Conservation (phyloP, 768 basidiomycete genomes). For the Kwoniella dendrophila region DNA sequence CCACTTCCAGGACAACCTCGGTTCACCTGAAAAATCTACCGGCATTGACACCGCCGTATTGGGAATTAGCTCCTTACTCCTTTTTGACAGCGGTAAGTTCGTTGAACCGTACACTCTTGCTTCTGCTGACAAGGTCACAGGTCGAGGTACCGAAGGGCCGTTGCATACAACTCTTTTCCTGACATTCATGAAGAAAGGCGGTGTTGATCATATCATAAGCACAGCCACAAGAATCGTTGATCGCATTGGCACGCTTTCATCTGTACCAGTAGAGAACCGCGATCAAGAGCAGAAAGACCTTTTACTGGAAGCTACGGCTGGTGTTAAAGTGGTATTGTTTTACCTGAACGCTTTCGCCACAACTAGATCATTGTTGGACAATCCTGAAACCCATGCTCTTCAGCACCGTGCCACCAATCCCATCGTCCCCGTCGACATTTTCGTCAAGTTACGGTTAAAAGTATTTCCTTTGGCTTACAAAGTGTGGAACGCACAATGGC, state of each 20-base stretch:
- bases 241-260: background rate
- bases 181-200: conserved; percentile 71
- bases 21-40: background rate
- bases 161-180: conserved; percentile 81
- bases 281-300: conserved; percentile 5
- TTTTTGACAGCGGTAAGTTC: conserved; percentile 65
- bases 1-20: conserved; percentile 60
- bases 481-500: conserved; percentile 84
- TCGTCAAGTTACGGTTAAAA: conserved; percentile 74
- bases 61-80: conserved; percentile 61
- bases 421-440: conserved; percentile 83
- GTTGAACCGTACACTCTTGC: background rate
- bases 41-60: conserved; percentile 61
- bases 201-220: conserved; percentile 57
- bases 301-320: conserved; percentile 12
- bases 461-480: conserved; percentile 68
- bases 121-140: conserved; percentile 57
- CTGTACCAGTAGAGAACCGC: background rate
- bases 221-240: background rate
- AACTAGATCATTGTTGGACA: conserved; percentile 79
- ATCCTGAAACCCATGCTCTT: conserved; percentile 72
- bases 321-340: conserved; percentile 62
- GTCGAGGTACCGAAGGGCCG: conserved; percentile 71
- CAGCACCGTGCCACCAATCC: conserved; percentile 62
- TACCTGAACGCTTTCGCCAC: conserved; percentile 75